phyloP scores from a whole-genome alignment of 1,139 yeast species.

The Nadsonia starkeyi-henricii region DNA sequence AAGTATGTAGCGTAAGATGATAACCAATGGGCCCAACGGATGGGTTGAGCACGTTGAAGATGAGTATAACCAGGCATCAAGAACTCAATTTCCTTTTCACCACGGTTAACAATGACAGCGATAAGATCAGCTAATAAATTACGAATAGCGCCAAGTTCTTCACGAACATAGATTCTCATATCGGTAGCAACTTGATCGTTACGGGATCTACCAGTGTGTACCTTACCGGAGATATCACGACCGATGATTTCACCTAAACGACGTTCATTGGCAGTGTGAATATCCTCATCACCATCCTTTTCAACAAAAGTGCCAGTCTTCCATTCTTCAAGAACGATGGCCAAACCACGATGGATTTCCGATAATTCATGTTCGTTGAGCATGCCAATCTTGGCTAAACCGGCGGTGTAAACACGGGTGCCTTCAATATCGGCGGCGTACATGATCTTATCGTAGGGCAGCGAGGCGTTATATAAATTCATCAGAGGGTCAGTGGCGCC shows the following conservation, averaged over 20 bases:
- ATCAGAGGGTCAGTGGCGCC: conserved; percentile 91
- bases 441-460: conserved; percentile 93
- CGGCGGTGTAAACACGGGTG: conserved; percentile 83
- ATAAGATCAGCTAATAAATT: conserved; percentile 48
- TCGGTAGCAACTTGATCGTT: conserved; percentile 98
- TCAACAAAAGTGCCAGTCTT: conserved; percentile 54
- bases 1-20: conserved; percentile 90
- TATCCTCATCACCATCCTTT: conserved; percentile 91
- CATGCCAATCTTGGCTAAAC: conserved; percentile 65
- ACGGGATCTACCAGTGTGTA: conserved; percentile 96
- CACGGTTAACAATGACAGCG: conserved; percentile 55
- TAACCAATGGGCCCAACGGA: conserved; percentile 97
- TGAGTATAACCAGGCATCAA: conserved; percentile 99
- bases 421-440: conserved; percentile 89
- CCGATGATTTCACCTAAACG: conserved; percentile 94
- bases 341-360: conserved; percentile 74
- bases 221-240: conserved; percentile 85
- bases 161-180: conserved; percentile 88
- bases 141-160: conserved; percentile 48
- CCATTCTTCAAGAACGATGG: conserved; percentile 69
- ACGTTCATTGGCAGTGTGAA: conserved; percentile 97
- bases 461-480: conserved; percentile 92
- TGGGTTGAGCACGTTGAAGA: conserved; percentile 96
- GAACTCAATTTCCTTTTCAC: conserved; percentile 71
- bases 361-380: conserved; percentile 54